phyloP scores from a whole-genome alignment of 257 asterid species.

The Nicotiana noctiflora region DNA sequence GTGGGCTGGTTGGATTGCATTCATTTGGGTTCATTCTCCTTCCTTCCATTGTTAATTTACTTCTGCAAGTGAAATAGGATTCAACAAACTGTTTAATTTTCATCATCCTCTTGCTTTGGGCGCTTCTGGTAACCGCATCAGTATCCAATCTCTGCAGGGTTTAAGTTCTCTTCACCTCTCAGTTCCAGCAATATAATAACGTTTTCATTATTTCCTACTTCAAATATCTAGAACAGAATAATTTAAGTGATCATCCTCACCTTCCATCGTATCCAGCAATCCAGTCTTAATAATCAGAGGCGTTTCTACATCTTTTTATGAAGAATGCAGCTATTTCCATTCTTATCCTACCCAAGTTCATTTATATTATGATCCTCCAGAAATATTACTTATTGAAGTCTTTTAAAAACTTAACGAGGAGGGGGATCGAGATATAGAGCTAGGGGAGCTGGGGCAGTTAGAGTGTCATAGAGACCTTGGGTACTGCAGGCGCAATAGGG shows the following conservation, averaged over 20 bases:
- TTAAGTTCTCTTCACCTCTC: neutral
- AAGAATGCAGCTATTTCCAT: neutral
- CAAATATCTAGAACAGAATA: neutral
- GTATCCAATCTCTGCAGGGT: neutral
- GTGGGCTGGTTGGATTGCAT: neutral
- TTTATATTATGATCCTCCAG: neutral
- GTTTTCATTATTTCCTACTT: neutral
- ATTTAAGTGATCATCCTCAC: neutral
- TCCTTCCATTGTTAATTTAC: neutral
- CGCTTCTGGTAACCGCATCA: neutral
- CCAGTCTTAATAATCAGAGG: neutral
- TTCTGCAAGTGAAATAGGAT: neutral
- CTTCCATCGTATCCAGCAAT: neutral
- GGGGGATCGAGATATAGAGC: too few relatives aligned
- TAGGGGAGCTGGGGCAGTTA: too few relatives aligned
- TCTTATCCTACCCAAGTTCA: neutral
- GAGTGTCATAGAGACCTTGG: too few relatives aligned
- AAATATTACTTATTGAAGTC: neutral
- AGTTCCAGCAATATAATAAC: neutral
- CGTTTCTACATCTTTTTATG: neutral
- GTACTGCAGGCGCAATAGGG: too few relatives aligned
- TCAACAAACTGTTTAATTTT: neutral
- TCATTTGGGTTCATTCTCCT: neutral
- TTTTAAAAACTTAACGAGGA: too few relatives aligned
- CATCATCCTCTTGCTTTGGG: neutral